phyloP scores from a whole-genome alignment of 495 filamentous ascomycete genomes.

The Lepraria neglecta region DNA sequence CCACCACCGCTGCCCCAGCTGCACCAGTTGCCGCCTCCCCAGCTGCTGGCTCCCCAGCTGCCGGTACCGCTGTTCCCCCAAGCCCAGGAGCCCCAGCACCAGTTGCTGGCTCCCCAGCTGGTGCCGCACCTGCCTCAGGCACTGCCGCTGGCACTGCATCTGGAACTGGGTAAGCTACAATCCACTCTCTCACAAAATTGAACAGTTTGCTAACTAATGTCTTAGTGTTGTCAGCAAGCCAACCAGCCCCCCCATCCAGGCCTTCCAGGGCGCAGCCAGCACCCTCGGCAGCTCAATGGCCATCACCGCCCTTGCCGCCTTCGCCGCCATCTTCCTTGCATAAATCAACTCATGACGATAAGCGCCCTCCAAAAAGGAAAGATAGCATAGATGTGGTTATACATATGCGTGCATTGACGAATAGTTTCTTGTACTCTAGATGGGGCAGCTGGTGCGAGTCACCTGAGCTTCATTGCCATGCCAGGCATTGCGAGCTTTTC shows the following conservation, averaged over 20 bases:
- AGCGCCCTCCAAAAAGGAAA: background rate
- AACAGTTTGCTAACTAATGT: slow-evolving; percentile 20
- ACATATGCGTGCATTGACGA: slow-evolving; percentile 11
- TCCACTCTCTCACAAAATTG: background rate
- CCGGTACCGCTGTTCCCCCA: slow-evolving; percentile 27
- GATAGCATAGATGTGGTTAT: background rate
- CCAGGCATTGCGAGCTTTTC: slow-evolving; percentile 4
- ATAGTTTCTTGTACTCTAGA: background rate
- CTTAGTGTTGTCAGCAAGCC: slow-evolving; percentile 25
- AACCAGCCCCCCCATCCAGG: slow-evolving; percentile 31
- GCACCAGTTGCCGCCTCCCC: slow-evolving; percentile 19
- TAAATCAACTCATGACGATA: slow-evolving; percentile 33
- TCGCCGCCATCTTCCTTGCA: slow-evolving; percentile 49
- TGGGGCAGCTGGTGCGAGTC: slow-evolving; percentile 4
- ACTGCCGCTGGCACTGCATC: background rate
- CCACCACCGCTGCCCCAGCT: slow-evolving; percentile 23
- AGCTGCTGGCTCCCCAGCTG: slow-evolving; percentile 29
- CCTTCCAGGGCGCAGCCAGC: slow-evolving; percentile 46
- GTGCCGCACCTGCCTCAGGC: slow-evolving; percentile 10
- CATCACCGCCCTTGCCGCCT: slow-evolving; percentile 45
- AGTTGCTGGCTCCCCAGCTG: slow-evolving; percentile 14
- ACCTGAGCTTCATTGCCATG: background rate
- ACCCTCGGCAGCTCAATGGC: slow-evolving; percentile 43
- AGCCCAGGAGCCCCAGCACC: slow-evolving; percentile 23
- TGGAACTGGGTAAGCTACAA: slow-evolving; percentile 18